phyloP scores from a whole-genome alignment of 2,329 filamentous ascomycete species.

The Ceratocystiopsis minuta region DNA sequence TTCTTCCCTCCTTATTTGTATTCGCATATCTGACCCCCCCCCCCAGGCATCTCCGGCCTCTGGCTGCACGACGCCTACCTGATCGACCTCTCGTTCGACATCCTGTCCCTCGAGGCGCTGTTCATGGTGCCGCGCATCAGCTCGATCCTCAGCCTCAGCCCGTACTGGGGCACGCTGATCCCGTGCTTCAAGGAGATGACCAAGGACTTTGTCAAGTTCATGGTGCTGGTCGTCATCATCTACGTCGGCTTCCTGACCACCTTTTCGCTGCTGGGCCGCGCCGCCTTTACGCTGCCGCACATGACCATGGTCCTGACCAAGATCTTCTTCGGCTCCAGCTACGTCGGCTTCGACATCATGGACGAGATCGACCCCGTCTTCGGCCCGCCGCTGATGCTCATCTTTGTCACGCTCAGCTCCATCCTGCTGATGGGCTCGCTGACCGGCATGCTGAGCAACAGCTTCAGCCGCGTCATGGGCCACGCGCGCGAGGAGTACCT shows the following conservation, averaged over 20 bases:
- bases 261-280: conserved; percentile 60
- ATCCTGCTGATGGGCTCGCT: conserved; percentile 64
- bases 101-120: conserved; percentile 73
- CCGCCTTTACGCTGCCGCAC: conserved; percentile 41
- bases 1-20: background rate
- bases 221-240: conserved; percentile 55
- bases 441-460: conserved; percentile 63
- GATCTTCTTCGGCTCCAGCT: conserved; percentile 64
- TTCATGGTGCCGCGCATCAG: conserved; percentile 82
- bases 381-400: conserved; percentile 44
- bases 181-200: conserved; percentile 89
- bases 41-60: conserved; percentile 47
- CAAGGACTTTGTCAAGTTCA: conserved; percentile 77
- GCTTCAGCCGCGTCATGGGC: conserved; percentile 45
- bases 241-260: conserved; percentile 84
- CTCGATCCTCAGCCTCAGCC: conserved; percentile 69
- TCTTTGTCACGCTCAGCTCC: conserved; percentile 62
- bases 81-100: conserved; percentile 70
- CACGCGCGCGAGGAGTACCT: conserved; percentile 59
- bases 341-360: conserved; percentile 56
- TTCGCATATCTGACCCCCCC: background rate
- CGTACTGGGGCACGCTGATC: conserved; percentile 79
- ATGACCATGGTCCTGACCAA: conserved; percentile 67
- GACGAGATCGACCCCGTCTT: conserved; percentile 36
- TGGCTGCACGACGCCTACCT: conserved; percentile 38